Evolutionary conservation across 352 stramenopile species (phyloP), one percentile per base, ranked within the genome.

Genomic region (Phytophthora pistaciae): DNA sequence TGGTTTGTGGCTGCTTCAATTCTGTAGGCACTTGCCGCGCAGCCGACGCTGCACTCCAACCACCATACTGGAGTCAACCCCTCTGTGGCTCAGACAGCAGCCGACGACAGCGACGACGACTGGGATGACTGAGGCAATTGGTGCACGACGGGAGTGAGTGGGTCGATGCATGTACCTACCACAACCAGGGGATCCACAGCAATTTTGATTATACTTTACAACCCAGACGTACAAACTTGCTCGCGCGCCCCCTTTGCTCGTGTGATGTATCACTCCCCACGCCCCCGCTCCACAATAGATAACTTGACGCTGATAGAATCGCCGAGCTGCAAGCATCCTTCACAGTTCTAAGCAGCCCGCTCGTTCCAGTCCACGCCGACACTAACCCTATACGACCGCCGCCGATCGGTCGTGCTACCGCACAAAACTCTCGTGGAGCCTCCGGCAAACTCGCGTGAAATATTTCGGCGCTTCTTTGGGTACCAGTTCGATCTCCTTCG

Each of bases 51-150:
- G 40, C 87, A 96, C 66, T 74, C 79, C 13, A 72, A 73, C n/a
- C 78, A 82, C 14, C 79, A 82, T 21, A 72, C 56, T 33, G 65
- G 65, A 42, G 59, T 49, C 33, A 68, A 68, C 29, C 61, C 53
- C 49, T 33, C 48, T 10, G 56, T 56, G 13, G 29, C 64, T 59
- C 59, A 73, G 56, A 44, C 46, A 29, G 46, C 40, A 18, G 65
- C 82, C 13, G 75, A 77, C n/a, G 81, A 94, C 56, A 92, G 86
- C 59, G 88, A 94, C 50, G 85, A 94, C 38, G 88, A 94, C 58
- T 96, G 88, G 88, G 88, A 95, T 60, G 87, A 96, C 64, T 96
- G 67, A 89, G 49, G 38, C n/a, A 65, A 60, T 29, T 29, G 3
- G 31, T 6, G 42, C 18, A 49, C 42, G 42, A 16, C 4, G 16